Conservation (phyloP, 2,329 filamentous ascomycete species). For the Phialemoniopsis sp. region DNA sequence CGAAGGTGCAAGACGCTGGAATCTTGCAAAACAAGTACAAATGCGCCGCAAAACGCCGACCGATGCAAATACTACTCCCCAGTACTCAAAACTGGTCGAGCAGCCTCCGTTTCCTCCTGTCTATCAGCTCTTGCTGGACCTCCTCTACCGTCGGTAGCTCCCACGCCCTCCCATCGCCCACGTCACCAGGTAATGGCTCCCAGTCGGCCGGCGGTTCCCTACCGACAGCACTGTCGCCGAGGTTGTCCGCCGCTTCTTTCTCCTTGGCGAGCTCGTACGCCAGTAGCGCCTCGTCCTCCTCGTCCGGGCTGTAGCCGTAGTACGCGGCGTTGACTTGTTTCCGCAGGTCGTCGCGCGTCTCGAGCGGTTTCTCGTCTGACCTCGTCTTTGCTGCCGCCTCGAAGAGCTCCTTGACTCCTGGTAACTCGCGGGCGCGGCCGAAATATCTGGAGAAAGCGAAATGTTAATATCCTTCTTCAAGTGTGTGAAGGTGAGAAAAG, state of each 20-base stretch:
- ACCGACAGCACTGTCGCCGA: slow-evolving; percentile 49
- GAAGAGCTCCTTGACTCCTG: slow-evolving; percentile 94
- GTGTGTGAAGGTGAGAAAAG: background rate
- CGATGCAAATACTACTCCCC: background rate
- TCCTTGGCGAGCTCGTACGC: slow-evolving; percentile 82
- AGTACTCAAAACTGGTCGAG: slow-evolving; percentile 66
- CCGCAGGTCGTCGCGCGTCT: slow-evolving; percentile 65
- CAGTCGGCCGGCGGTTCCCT: slow-evolving; percentile 60
- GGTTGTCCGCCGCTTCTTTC: slow-evolving; percentile 68
- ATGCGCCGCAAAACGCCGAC: slow-evolving; percentile 1
- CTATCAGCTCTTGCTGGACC: slow-evolving; percentile 90
- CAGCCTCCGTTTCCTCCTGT: slow-evolving; percentile 76
- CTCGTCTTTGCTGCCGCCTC: slow-evolving; percentile 65
- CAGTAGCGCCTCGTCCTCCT: slow-evolving; percentile 80
- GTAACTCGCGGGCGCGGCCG: slow-evolving; percentile 78
- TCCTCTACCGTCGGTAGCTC: slow-evolving; percentile 81
- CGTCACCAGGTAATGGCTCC: slow-evolving; percentile 83
- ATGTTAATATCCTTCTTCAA: too few relatives aligned
- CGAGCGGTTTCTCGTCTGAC: slow-evolving; percentile 55
- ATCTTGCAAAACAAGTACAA: background rate
- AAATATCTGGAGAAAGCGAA: slow-evolving; percentile 81
- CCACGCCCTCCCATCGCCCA: slow-evolving; percentile 79
- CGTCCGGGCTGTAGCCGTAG: slow-evolving; percentile 90
- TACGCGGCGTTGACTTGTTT: slow-evolving; percentile 88
- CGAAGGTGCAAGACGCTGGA: too few relatives aligned